Conservation (phyloP, 192 early-diverging fungal species). For the Linnemannia schmuckeri region DNA sequence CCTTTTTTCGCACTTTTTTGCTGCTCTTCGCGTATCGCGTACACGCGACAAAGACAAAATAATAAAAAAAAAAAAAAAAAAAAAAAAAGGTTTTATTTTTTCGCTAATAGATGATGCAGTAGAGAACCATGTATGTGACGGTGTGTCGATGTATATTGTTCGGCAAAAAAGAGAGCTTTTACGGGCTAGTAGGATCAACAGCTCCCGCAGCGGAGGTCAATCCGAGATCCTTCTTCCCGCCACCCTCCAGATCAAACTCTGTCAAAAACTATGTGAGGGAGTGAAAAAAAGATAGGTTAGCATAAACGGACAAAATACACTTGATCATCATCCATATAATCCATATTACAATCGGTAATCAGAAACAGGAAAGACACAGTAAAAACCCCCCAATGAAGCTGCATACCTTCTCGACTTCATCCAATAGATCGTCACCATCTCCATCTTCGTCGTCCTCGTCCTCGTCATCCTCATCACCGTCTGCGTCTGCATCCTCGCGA, state of each 20-base stretch:
- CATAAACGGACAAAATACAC: neutral
- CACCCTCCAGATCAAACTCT: slow-evolving; percentile 50
- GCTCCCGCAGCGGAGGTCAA: slow-evolving; percentile 23
- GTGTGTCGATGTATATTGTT: no score
- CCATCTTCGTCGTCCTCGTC: slow-evolving; percentile 39
- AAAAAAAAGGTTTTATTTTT: neutral
- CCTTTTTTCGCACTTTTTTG: neutral
- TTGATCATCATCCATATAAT: no score
- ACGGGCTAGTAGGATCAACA: slow-evolving; percentile 12
- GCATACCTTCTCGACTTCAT: slow-evolving; percentile 61
- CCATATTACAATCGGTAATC: no score
- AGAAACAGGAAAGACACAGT: neutral
- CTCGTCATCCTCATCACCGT: slow-evolving; percentile 14
- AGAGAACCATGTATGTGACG: neutral
- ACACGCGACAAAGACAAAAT: neutral
- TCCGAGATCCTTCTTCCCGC: slow-evolving; percentile 45
- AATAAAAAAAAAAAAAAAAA: neutral
- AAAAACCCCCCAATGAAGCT: neutral
- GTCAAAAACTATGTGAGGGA: slow-evolving; percentile 25
- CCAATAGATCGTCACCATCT: slow-evolving; percentile 53
- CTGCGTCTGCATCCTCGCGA: neutral
- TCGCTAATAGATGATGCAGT: neutral
- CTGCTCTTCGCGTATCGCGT: neutral
- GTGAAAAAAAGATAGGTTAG: neutral
- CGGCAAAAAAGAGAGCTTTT: neutral